These are phyloP conservation scores for Hypholoma fasciculare DNA, from an alignment of 768 basidiomycete genomes.

Conservation along the genomic window DNA sequence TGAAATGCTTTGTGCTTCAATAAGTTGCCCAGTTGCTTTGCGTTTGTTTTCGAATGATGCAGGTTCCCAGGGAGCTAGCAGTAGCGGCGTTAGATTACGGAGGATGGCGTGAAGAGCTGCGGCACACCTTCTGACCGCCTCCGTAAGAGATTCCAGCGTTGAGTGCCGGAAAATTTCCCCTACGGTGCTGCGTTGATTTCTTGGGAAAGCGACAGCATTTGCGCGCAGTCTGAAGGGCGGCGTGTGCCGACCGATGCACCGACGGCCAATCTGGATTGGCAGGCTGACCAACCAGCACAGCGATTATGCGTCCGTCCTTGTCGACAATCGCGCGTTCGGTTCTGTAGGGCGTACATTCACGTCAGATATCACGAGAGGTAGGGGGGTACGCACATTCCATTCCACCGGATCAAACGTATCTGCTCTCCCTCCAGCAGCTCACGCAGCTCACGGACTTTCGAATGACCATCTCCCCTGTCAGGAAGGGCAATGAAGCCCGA, in stretches of 20 bases:
- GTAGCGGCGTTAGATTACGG: background rate
- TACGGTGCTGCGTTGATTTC: background rate
- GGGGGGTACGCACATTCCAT: conserved; percentile 2
- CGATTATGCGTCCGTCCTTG: background rate
- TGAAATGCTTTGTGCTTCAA: conserved; percentile 1
- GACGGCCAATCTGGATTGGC: conserved; percentile 1
- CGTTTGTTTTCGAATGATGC: background rate
- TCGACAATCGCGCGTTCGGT: background rate
- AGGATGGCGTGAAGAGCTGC: background rate
- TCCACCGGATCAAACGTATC: background rate
- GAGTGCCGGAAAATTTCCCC: conserved; percentile 8
- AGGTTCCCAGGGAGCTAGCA: conserved; percentile 7
- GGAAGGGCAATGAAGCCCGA: background rate
- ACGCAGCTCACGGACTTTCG: too few species aligned
- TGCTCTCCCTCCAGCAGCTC: background rate
- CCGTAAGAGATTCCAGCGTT: conserved; percentile 9
- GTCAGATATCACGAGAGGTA: too few species aligned
- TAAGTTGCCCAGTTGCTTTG: background rate
- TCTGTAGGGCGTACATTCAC: background rate
- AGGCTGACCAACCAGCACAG: conserved; percentile 4
- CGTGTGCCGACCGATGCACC: background rate
- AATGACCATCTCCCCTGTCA: background rate
- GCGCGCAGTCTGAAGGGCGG: background rate
- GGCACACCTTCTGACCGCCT: background rate
- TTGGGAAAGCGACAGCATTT: background rate